These are phyloP conservation scores for Claviceps paspali DNA, from an alignment of 2,329 filamentous ascomycete genomes.

Conservation along the genomic window DNA sequence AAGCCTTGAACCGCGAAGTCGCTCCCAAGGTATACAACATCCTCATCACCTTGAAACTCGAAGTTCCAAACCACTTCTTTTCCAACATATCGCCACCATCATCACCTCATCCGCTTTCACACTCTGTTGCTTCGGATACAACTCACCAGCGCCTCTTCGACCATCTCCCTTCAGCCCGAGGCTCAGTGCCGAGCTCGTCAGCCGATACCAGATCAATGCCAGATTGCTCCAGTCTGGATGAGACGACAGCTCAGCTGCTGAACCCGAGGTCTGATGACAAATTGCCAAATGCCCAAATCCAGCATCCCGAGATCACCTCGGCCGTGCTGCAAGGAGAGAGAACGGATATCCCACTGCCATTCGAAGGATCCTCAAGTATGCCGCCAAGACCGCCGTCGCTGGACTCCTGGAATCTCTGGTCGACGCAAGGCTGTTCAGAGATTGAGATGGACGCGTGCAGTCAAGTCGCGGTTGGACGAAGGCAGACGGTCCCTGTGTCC, in stretches of 20 bases:
- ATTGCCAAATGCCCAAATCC: not conserved
- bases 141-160: not conserved
- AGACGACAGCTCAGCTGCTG: conserved; percentile 16
- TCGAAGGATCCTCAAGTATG: conserved; percentile 10
- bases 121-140: conserved; percentile 5
- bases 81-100: conserved; percentile 14
- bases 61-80: conserved; percentile 15
- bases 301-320: not conserved
- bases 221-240: conserved; percentile 10
- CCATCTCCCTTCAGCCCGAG: not conserved
- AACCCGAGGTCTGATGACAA: conserved; percentile 10
- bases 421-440: conserved; percentile 10
- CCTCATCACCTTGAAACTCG: conserved; percentile 38
- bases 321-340: not conserved
- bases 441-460: conserved; percentile 9
- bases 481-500: conserved; percentile 5
- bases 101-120: conserved; percentile 8
- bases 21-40: conserved; percentile 34
- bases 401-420: conserved; percentile 27
- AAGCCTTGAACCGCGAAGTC: conserved; percentile 30
- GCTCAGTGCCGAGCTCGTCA: conserved; percentile 4
- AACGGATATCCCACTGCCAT: conserved; percentile 2
- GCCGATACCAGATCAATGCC: conserved; percentile 2
- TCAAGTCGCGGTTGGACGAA: conserved; percentile 9
- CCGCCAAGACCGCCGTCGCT: conserved; percentile 22